Evolutionary conservation across 2,329 filamentous ascomycete species (phyloP), one percentile per base, ranked within the genome.

Genomic region (Neonectria ditissima): DNA sequence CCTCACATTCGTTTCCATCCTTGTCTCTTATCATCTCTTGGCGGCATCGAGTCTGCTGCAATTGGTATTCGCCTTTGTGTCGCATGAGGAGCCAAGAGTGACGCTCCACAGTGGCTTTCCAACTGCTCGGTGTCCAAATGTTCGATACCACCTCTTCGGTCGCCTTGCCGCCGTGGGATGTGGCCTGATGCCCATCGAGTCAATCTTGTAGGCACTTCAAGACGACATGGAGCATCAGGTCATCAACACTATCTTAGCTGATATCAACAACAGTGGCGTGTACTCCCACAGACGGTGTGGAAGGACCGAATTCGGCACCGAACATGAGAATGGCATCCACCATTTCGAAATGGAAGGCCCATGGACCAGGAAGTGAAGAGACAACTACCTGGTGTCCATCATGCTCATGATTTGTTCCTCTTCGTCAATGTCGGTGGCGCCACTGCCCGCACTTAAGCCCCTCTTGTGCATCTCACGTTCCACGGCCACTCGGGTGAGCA

Each of bases 401-500:
- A 73, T 73, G 52, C 78, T 76, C 79, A 84, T 83, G 69, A 83
- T 75, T 58, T 78, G 80, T 9, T 77, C 76, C 65, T 85, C 83
- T 61, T 81, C 78, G 51, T 84, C 81, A 2, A 67, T 65, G 24
- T 66, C 65, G 16, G 70, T 66, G 32, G 65, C 69, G 20, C 63
- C 72, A 13, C 59, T 66, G 10, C 73, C 76, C 20, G 76, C 62
- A 32, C 67, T 71, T 24, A 85, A 58, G 3, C 83, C 83, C 64
- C 84, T 83, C 71, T 80, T 82, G 69, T 84, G 82, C 75, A 93
- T 78, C 77, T 92, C 90, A 5, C 74, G 79, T 59, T 89, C 85
- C 11, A 94, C 77, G 32, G 81, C 82, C 11, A 82, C 81, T 32
- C 89, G 82, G 18, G 83, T 88, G 67, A 92, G 75, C 74, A 92